phyloP scores from a whole-genome alignment of 345 rosid genomes.

The Linum lewisii region DNA sequence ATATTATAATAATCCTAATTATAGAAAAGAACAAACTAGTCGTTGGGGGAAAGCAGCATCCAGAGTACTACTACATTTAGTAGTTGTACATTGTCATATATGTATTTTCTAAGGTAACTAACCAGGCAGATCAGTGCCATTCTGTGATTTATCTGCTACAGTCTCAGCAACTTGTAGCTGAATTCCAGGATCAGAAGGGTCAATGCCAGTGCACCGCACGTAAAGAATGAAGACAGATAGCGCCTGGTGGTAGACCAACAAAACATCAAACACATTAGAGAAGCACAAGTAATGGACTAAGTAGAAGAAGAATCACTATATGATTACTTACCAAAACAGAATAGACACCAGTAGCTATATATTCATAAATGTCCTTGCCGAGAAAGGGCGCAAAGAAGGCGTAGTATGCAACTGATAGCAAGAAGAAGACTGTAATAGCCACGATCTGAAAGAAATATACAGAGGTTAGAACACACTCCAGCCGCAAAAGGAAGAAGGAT shows the following conservation, averaged over 20 bases:
- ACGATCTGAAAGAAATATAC: constrained; percentile 31
- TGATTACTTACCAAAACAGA: constrained; percentile 51
- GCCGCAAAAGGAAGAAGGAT: constrained; percentile 1
- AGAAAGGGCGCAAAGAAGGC: constrained; percentile 96
- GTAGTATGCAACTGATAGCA: constrained; percentile 69
- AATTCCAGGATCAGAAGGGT: constrained; percentile 95
- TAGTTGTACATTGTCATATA: background rate
- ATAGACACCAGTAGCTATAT: constrained; percentile 60
- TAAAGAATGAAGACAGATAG: constrained; percentile 65
- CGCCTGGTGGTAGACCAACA: constrained; percentile 38
- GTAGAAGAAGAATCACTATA: background rate
- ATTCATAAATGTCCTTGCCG: constrained; percentile 55
- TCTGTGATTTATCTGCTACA: constrained; percentile 49
- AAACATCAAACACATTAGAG: background rate
- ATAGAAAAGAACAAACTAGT: background rate
- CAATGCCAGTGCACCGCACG: constrained; percentile 76
- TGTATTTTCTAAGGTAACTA: constrained; percentile 6
- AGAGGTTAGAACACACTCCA: background rate
- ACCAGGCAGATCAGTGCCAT: constrained; percentile 37
- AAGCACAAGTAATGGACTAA: background rate
- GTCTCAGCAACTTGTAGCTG: constrained; percentile 41
- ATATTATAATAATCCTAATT: background rate
- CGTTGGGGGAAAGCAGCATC: background rate
- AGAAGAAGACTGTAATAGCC: constrained; percentile 73
- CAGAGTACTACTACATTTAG: background rate